These are phyloP conservation scores for Mentha longifolia DNA, from an alignment of 257 asterid species.

Conservation along the genomic window DNA sequence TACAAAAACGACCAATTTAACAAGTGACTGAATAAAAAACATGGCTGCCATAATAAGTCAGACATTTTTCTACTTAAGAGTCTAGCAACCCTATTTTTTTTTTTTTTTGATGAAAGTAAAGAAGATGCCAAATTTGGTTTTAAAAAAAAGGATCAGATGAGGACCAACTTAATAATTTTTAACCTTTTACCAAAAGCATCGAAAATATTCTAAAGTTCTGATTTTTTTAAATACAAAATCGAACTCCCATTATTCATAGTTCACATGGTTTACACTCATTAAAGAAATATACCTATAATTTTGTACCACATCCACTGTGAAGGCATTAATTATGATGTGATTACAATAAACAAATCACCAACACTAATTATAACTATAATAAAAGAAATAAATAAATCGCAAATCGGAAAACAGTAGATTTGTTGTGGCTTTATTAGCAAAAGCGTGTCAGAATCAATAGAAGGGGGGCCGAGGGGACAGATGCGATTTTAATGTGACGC, in stretches of 20 bases:
- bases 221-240: neutral
- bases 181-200: neutral
- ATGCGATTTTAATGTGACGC: constrained; percentile 31
- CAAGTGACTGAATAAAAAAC: neutral
- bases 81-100: neutral
- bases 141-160: neutral
- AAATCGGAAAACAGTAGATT: neutral
- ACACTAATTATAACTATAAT: neutral
- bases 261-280: neutral
- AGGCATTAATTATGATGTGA: neutral
- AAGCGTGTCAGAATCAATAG: constrained; percentile 25
- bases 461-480: too few species aligned
- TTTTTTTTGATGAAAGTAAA: neutral
- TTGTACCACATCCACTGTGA: neutral
- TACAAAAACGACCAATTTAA: neutral
- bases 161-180: neutral
- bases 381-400: neutral
- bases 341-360: neutral
- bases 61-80: neutral
- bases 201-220: neutral
- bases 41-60: constrained; percentile 2
- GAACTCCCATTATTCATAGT: neutral
- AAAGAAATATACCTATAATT: neutral
- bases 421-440: constrained; percentile 23
- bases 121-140: neutral